Conservation (phyloP, 2,329 filamentous ascomycete genomes). For the Calonectria ilicicola region DNA sequence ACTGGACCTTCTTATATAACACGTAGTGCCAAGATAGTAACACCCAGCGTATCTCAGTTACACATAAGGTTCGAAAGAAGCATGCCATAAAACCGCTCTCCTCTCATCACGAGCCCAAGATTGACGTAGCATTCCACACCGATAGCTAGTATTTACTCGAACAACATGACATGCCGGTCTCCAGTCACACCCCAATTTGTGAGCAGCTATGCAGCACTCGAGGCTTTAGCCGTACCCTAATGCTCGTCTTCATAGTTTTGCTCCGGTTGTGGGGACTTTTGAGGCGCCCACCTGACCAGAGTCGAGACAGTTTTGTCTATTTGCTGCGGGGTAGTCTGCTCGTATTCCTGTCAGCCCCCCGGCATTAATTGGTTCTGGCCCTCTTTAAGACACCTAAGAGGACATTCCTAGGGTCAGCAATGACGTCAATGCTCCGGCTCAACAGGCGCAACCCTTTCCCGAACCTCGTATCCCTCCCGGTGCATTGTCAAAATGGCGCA, state of each 20-base stretch:
- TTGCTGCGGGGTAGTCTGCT: conserved; percentile 37
- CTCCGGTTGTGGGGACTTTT: background rate
- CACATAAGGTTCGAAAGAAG: conserved; percentile 27
- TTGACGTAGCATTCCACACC: conserved; percentile 30
- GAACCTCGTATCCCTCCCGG: background rate
- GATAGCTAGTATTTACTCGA: conserved; percentile 16
- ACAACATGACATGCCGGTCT: conserved; percentile 21
- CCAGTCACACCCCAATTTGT: background rate
- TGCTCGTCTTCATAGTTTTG: background rate
- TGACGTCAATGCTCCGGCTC: conserved; percentile 33
- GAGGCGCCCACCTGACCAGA: background rate
- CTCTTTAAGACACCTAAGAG: background rate
- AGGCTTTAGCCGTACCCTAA: no score
- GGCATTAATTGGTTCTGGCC: background rate
- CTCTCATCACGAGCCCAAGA: conserved; percentile 31
- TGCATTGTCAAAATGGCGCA: background rate
- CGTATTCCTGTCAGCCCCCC: conserved; percentile 35
- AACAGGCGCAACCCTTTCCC: background rate
- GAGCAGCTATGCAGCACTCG: background rate
- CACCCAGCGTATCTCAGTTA: background rate
- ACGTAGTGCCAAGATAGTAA: background rate
- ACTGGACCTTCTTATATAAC: conserved; percentile 25
- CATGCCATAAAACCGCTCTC: conserved; percentile 23
- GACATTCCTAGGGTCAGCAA: conserved; percentile 16
- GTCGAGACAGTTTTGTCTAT: background rate